Evolutionary conservation across 108 stramenopile genomes (phyloP).

Genomic region (Parietichytrium sp.): DNA sequence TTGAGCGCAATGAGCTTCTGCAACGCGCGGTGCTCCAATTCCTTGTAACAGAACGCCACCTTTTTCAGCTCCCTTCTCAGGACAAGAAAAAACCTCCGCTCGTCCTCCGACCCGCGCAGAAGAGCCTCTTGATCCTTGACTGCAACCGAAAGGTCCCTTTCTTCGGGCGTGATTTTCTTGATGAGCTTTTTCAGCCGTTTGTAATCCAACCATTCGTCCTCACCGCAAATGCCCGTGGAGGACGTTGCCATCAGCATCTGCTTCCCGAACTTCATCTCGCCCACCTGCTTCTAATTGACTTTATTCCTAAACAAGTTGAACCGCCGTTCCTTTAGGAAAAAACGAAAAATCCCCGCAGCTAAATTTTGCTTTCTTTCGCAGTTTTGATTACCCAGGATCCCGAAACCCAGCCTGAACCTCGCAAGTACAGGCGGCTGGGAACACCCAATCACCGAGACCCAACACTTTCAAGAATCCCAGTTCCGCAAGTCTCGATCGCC

Average conservation of each 20-base stretch:
- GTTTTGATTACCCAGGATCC: no score
- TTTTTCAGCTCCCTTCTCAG: slow-evolving; percentile 82
- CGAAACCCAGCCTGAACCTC: no score
- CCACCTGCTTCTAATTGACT: no score
- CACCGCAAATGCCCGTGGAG: slow-evolving; percentile 1
- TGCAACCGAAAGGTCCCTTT: neutral
- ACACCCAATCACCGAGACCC: no score
- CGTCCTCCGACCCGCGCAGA: neutral
- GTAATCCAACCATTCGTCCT: slow-evolving; percentile 60
- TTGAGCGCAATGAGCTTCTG: slow-evolving; percentile 71
- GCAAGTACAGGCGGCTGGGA: no score
- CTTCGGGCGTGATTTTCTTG: slow-evolving; percentile 66
- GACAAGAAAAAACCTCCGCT: slow-evolving; percentile 73
- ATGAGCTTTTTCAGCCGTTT: slow-evolving; percentile 76
- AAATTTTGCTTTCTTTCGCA: no score
- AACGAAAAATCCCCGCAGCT: no score
- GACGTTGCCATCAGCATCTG: slow-evolving; percentile 30
- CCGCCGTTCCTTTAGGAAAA: no score
- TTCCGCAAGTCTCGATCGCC: no score
- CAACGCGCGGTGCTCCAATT: neutral
- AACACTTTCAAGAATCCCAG: no score
- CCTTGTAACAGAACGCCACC: slow-evolving; percentile 78
- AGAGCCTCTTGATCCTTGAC: neutral
- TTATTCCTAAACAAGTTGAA: no score
- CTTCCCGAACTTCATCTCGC: slow-evolving; percentile 24